Percentiles rank a stretch among this genome's conserved stretches.
Conservation (phyloP, 2,329 filamentous ascomycete species). For the Penicillium italicum region DNA sequence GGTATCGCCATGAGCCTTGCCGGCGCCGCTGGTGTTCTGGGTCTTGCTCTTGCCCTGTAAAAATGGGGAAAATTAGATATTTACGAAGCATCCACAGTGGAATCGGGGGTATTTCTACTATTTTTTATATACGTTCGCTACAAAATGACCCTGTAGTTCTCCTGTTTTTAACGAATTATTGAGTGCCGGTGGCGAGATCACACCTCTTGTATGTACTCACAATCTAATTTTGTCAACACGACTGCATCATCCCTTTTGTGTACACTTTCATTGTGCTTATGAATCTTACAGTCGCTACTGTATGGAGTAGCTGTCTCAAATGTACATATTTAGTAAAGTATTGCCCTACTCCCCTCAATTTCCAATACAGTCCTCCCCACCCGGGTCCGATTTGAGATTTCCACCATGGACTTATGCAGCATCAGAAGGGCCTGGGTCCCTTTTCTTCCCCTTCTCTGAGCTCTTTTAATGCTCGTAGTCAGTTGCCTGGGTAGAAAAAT, state of each 20-base stretch:
- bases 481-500: too few species aligned
- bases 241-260: background rate
- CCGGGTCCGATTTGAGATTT: background rate
- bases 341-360: background rate
- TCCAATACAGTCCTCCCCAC: background rate
- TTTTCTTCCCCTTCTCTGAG: too few species aligned
- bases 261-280: background rate
- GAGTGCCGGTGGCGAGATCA: background rate
- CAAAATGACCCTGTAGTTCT: background rate
- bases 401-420: background rate
- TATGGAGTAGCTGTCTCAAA: background rate
- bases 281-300: background rate
- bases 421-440: background rate
- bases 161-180: background rate
- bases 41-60: slow-evolving; percentile 19
- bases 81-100: background rate
- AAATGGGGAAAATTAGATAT: background rate
- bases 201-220: background rate
- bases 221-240: background rate
- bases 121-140: background rate
- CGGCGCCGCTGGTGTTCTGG: slow-evolving; percentile 18
- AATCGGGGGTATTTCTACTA: fast-evolving
- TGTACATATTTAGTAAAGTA: background rate
- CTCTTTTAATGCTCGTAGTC: too few species aligned
- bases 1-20: slow-evolving; percentile 16